Conservation (phyloP, 1,284 basidiomycete genomes). For the Tetrapyrgos nigripes region DNA sequence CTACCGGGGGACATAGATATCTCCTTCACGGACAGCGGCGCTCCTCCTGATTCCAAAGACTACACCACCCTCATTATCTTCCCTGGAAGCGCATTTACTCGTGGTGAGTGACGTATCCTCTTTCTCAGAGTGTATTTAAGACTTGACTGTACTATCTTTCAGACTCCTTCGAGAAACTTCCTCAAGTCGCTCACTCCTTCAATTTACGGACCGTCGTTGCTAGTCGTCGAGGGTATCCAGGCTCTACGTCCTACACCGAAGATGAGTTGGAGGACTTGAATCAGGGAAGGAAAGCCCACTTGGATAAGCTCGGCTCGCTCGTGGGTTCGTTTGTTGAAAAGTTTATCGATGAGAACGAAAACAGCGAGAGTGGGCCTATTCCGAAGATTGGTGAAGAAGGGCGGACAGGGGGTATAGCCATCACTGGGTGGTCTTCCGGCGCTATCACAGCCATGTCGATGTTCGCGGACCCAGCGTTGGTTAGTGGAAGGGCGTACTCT, state of each 20-base stretch:
- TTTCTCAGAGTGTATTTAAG: neutral
- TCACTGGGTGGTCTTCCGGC: constrained; percentile 38
- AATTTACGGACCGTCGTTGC: constrained; percentile 31
- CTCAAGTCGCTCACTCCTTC: constrained; percentile 40
- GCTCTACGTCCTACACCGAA: constrained; percentile 23
- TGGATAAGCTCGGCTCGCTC: neutral
- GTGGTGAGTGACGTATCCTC: constrained; percentile 25
- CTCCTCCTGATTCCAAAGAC: constrained; percentile 28
- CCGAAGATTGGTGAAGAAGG: constrained; percentile 28
- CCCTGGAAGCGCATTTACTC: constrained; percentile 38
- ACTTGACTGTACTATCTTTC: neutral
- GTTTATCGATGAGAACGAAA: constrained; percentile 25
- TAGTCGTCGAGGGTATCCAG: constrained; percentile 32
- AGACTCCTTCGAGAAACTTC: constrained; percentile 48
- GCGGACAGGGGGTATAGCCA: constrained; percentile 33
- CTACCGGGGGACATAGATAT: neutral
- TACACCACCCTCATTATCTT: constrained; percentile 39
- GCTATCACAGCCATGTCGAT: neutral
- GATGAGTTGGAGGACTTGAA: neutral
- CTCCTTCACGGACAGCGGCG: constrained; percentile 38
- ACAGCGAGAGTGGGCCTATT: constrained; percentile 23
- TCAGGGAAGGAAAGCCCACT: neutral
- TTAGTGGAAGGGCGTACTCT: neutral
- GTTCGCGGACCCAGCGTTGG: neutral
- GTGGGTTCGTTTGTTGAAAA: constrained; percentile 27